Evolutionary conservation across 2,329 filamentous ascomycete species (phyloP).

Genomic region (Fusarium nisikadoi): DNA sequence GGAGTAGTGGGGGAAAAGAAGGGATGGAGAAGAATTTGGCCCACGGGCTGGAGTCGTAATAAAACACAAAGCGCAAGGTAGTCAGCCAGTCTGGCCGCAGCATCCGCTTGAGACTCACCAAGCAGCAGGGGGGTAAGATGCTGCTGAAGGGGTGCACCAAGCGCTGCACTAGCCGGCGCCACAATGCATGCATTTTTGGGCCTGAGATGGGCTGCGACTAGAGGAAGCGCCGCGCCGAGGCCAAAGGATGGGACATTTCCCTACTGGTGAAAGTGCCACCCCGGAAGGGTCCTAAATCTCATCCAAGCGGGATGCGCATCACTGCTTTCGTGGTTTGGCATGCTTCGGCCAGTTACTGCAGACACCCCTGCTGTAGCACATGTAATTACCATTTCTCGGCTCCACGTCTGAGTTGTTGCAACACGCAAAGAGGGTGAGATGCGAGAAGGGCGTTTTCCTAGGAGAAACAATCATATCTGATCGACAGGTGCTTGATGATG

Average conservation of each 20-base stretch:
- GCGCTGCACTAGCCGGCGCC: constrained; percentile 13
- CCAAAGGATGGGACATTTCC: constrained; percentile 40
- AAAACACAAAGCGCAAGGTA: constrained; percentile 7
- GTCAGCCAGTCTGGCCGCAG: constrained; percentile 29
- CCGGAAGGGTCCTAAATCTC: constrained; percentile 44
- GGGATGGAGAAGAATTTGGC: constrained; percentile 46
- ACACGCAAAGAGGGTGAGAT: neutral
- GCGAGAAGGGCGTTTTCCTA: constrained; percentile 25
- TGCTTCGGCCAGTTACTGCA: constrained; percentile 20
- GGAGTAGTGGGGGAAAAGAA: constrained; percentile 40
- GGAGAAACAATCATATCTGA: constrained; percentile 41
- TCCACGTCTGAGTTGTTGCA: neutral
- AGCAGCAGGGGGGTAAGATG: neutral
- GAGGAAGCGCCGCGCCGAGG: constrained; percentile 27
- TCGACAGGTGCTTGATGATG: constrained; percentile 34
- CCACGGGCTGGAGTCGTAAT: constrained; percentile 42
- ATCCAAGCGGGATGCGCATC: constrained; percentile 45
- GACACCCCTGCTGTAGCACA: constrained; percentile 32
- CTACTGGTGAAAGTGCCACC: constrained; percentile 43
- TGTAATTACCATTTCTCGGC: constrained; percentile 29
- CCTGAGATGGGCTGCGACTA: constrained; percentile 20
- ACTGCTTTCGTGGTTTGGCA: constrained; percentile 42
- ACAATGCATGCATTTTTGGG: constrained; percentile 28
- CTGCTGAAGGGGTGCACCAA: neutral
- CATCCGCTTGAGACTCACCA: neutral